Base-by-base conservation (phyloP, 1,284 basidiomycete genomes). In the Heterobasidion occidentale region DNA sequence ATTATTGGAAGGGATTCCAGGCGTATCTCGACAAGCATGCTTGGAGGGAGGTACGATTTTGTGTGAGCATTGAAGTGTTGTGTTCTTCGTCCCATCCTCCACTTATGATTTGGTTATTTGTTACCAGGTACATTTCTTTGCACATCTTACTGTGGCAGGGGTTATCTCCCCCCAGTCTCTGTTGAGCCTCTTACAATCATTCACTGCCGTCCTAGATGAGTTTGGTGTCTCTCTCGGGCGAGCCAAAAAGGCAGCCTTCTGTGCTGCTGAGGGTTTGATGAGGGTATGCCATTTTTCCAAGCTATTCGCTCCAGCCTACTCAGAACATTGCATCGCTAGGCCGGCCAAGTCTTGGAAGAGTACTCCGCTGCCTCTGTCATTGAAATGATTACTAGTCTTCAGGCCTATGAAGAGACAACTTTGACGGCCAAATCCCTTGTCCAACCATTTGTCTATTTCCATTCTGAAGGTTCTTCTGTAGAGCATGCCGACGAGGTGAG, bases 1-100 rank as follows among this genome's bases (percentile, higher is more conserved):
- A 97, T 65, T 86, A 94, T 56, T 90, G 86, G 78, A 90, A 88
- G 68, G 86, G 87, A 1, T 95, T 96, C 69, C 89, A 94, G 63
- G 77, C 80, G 2, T 91, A 86, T 67, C 76, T 96, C 35, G 92
- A 95, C 71, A 89, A 88, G 61, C 74, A 93, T 20, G 83, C 89
- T 57, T 97, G 94, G 94, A 79, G 92, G 64, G 89, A 94, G 62
- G 87, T 89, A 44, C 80, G 94, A 56, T 77, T 94, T 63, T 89
- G 86, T 62, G 93, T 95, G 67, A 70, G 91, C 27, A 27, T 27
- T 27, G 27, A 27, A 27, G 27, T 27, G 27, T 27, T 77, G 14
- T 15, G 53, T 44, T 27, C 57, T 51, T 35, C 36, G 35, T 9
- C n/a, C n/a, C 12, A 11, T 15, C 19, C 17, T 1, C 19, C 33